Percentiles rank a stretch among this genome's conserved stretches.
Conservation (phyloP, 208 protist genomes). For the Acanthamoeba divionensis region DNA sequence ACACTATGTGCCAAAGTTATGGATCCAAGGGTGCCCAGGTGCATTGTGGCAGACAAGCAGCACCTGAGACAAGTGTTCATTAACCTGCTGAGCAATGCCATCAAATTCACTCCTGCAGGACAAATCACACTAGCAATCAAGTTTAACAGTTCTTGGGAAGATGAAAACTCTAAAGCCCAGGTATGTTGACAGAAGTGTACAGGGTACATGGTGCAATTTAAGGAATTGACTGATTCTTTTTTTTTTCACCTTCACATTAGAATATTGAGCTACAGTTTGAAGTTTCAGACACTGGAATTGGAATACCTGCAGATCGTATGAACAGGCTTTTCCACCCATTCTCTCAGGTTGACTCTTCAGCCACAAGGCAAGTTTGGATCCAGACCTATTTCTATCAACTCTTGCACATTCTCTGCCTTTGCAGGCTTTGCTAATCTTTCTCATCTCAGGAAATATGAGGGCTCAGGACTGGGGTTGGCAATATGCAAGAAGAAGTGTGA, state of each 20-base stretch:
- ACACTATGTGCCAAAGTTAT: too few relatives aligned
- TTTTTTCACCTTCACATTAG: background rate
- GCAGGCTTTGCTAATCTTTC: too few relatives aligned
- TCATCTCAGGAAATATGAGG: constrained; percentile 53
- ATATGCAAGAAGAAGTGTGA: constrained; percentile 27
- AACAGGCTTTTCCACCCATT: constrained; percentile 57
- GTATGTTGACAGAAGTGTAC: background rate
- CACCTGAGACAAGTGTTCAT: constrained; percentile 52
- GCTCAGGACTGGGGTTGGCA: constrained; percentile 47
- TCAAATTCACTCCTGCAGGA: constrained; percentile 63
- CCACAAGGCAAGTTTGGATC: background rate
- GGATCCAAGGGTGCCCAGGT: constrained; percentile 1
- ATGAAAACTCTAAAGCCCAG: background rate
- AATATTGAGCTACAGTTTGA: background rate
- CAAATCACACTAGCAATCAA: constrained; percentile 32
- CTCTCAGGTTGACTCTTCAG: background rate
- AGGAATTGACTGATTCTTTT: background rate
- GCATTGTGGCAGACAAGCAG: constrained; percentile 53
- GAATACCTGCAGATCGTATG: constrained; percentile 56
- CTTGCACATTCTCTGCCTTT: background rate
- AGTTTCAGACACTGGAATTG: constrained; percentile 65
- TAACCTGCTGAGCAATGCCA: constrained; percentile 59
- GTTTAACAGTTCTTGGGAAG: background rate
- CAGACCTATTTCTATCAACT: background rate
- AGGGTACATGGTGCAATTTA: background rate